A percentile compares a stretch with the other conserved stretches of the same genome.
Evolutionary conservation across 495 filamentous ascomycete species (phyloP).

Genomic region (Podospora australis): DNA sequence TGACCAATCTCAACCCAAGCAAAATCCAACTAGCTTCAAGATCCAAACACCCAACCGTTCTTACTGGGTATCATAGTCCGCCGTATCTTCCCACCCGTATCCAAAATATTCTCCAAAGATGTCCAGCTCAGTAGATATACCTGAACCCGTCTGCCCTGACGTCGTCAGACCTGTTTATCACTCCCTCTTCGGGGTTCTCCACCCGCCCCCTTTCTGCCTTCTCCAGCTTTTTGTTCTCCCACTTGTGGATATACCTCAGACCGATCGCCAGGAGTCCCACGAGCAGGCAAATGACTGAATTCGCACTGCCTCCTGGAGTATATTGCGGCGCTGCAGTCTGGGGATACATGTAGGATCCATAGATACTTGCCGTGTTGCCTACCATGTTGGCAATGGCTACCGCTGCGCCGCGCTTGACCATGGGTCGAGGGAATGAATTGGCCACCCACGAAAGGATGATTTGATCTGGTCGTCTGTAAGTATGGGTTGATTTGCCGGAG

Average conservation of each 20-base stretch:
- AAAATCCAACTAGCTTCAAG: no score
- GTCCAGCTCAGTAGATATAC: slow-evolving; percentile 13
- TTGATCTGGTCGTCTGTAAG: slow-evolving; percentile 23
- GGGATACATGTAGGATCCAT: slow-evolving; percentile 52
- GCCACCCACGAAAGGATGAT: slow-evolving; percentile 50
- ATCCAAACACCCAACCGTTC: no score
- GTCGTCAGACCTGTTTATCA: not conserved
- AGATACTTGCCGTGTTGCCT: slow-evolving; percentile 48
- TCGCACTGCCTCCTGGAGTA: slow-evolving; percentile 37
- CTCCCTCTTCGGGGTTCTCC: slow-evolving; percentile 10
- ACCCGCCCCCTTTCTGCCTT: slow-evolving; percentile 27
- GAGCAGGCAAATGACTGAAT: slow-evolving; percentile 40
- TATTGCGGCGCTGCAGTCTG: slow-evolving; percentile 44
- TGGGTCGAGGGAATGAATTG: slow-evolving; percentile 46
- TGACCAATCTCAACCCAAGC: no score
- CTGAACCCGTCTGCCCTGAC: slow-evolving; percentile 13
- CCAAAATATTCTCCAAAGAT: not conserved
- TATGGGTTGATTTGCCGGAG: slow-evolving; percentile 1
- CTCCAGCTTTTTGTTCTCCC: slow-evolving; percentile 48
- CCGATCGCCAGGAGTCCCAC: slow-evolving; percentile 36
- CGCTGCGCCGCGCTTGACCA: slow-evolving; percentile 47
- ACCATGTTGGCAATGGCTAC: slow-evolving; percentile 52
- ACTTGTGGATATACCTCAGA: slow-evolving; percentile 37
- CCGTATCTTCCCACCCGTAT: not conserved
- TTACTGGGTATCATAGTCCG: no score